Evolutionary conservation across 2,329 filamentous ascomycete genomes (phyloP), one percentile per base, ranked within the genome.

Genomic region (Colletotrichum orchidophilum): DNA sequence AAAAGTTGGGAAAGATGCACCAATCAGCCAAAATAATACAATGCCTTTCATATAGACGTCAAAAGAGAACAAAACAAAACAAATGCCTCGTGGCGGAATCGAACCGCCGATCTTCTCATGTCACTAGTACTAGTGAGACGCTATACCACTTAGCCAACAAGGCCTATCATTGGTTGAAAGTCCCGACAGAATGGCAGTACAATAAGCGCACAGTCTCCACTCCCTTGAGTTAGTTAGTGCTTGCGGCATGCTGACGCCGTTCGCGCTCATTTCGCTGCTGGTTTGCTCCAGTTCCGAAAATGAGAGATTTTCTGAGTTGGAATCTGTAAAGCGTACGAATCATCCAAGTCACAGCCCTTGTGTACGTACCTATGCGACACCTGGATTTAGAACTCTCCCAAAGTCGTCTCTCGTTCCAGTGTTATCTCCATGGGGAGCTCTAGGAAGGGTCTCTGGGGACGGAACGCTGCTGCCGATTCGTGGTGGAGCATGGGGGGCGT

Each of bases 141-240:
- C 66, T 68, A 57, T 68, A 68, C 66, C 66, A 68, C 66, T 68
- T 55, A 68, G 66, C 66, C 66, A 68, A 68, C 53, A 63, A 68
- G 60, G 60, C 66, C 9, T 29, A 5, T 33, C 6, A 68, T 64
- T 58, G 60, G 60, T 42, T 64, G 29, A 7, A 1, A 0, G n/a
- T n/a, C n/a, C n/a, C n/a, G n/a, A 0, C 2, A 0, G 0, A 0
- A 7, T 1, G 6, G n/a, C n/a, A n/a, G n/a, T n/a, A n/a, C n/a
- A n/a, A n/a, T n/a, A n/a, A n/a, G 39, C 18, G 39, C 7, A 8
- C 7, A 1, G 18, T 0, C 0, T 9, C 3, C 18, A n/a, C 18
- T 18, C 18, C 18, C 39, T 18, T 7, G 6, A n/a, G 39, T 8
- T 18, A 7, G 7, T 46, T 9, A 1, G 21, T 15, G 11, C 7